Conservation (phyloP, 1,139 yeast genomes). For the Citeromyces hawaiiensis region DNA sequence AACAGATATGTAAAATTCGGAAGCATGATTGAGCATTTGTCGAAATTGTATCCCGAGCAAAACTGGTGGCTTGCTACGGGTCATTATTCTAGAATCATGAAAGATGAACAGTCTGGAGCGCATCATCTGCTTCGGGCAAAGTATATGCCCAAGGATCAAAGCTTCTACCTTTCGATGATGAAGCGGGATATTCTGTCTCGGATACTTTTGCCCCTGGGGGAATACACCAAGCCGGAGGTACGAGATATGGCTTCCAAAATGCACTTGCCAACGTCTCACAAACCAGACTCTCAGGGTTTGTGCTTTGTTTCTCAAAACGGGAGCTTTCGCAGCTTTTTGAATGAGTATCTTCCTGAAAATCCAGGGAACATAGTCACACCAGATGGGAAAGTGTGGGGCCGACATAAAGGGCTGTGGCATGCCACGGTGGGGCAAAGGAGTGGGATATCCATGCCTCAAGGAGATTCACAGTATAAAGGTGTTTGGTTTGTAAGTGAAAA, state of each 20-base stretch:
- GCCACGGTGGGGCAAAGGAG: slow-evolving; percentile 86
- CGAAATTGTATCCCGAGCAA: slow-evolving; percentile 16
- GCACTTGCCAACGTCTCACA: slow-evolving; percentile 49
- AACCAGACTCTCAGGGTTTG: slow-evolving; percentile 90
- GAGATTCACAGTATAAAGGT: slow-evolving; percentile 61
- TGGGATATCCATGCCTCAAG: slow-evolving; percentile 79
- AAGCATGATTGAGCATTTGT: slow-evolving; percentile 42
- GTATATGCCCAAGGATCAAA: slow-evolving; percentile 68
- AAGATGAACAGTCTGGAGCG: slow-evolving; percentile 15
- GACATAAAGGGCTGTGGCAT: slow-evolving; percentile 81
- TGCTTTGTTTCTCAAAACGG: slow-evolving; percentile 78
- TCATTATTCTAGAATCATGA: slow-evolving; percentile 65
- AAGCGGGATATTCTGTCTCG: slow-evolving; percentile 29
- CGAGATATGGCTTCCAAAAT: slow-evolving; percentile 47
- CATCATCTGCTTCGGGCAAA: slow-evolving; percentile 44
- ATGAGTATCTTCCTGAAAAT: slow-evolving; percentile 56
- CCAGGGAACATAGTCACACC: slow-evolving; percentile 72
- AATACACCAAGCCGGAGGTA: slow-evolving; percentile 59
- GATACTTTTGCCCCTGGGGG: slow-evolving; percentile 71
- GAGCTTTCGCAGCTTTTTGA: slow-evolving; percentile 64
- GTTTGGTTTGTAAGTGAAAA: slow-evolving; percentile 82
- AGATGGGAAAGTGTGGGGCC: slow-evolving; percentile 68
- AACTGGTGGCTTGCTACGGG: slow-evolving; percentile 91
- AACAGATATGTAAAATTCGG: slow-evolving; percentile 84
- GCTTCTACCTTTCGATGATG: slow-evolving; percentile 74